phyloP scores from a whole-genome alignment of 768 basidiomycete species.

The Amanita pallidorosea region DNA sequence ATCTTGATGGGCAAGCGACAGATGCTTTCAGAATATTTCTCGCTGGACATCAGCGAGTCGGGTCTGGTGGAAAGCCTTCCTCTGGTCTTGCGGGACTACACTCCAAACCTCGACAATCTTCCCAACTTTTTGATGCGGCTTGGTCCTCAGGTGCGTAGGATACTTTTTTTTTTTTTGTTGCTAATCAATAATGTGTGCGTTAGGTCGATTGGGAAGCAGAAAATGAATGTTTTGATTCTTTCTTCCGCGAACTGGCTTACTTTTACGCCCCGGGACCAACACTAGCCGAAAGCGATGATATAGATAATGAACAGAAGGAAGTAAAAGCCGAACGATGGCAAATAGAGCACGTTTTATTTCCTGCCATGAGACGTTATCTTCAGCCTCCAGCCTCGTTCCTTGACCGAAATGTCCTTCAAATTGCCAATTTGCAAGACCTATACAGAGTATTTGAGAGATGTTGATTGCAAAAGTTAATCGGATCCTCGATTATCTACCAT shows the following conservation, averaged over 20 bases:
- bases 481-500: not conserved
- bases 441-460: slow-evolving; percentile 95
- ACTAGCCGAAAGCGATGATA: slow-evolving; percentile 6
- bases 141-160: slow-evolving; percentile 64
- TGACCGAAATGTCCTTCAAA: slow-evolving; percentile 71
- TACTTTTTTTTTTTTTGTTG: not conserved
- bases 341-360: slow-evolving; percentile 85
- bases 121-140: slow-evolving; percentile 86
- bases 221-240: slow-evolving; percentile 72
- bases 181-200: not conserved
- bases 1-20: slow-evolving; percentile 51
- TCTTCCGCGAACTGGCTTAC: slow-evolving; percentile 83
- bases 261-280: slow-evolving; percentile 74
- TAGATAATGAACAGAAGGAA: slow-evolving; percentile 26
- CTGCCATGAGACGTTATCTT: slow-evolving; percentile 72
- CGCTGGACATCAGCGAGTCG: slow-evolving; percentile 51
- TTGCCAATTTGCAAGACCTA: slow-evolving; percentile 83
- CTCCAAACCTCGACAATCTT: slow-evolving; percentile 83
- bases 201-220: slow-evolving; percentile 65
- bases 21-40: slow-evolving; percentile 93
- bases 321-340: slow-evolving; percentile 71
- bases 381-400: slow-evolving; percentile 54
- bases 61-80: slow-evolving; percentile 74
- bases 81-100: slow-evolving; percentile 74
- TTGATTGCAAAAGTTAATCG: slow-evolving; percentile 22